phyloP scores from a whole-genome alignment of 768 basidiomycete species.

The Xanthoconium stramineum region DNA sequence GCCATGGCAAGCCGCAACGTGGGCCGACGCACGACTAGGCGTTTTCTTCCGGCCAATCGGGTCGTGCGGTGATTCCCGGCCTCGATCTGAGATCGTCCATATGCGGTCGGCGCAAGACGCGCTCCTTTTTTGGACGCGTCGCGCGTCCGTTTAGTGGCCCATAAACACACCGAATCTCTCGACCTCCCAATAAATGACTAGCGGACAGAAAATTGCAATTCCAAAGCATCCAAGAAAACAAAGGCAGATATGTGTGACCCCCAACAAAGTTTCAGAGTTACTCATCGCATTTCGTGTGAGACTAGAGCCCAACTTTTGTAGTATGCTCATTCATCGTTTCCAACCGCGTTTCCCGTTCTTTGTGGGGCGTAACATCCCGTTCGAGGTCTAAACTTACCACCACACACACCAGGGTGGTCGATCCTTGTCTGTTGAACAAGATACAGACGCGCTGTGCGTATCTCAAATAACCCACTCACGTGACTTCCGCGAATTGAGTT shows the following conservation, averaged over 20 bases:
- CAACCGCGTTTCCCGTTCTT: conserved; percentile 18
- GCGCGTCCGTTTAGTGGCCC: conserved; percentile 21
- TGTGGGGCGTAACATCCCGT: conserved; percentile 11
- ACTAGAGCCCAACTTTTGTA: conserved; percentile 17
- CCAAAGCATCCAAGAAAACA: conserved; percentile 16
- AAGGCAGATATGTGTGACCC: conserved; percentile 13
- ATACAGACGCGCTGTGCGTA: conserved; percentile 19
- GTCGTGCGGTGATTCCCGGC: conserved; percentile 11
- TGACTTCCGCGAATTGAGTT: conserved; percentile 39
- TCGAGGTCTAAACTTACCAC: neutral
- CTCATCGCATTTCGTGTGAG: conserved; percentile 15
- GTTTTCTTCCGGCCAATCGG: conserved; percentile 14
- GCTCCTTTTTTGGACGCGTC: conserved; percentile 38
- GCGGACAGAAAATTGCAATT: conserved; percentile 28
- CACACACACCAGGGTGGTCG: neutral
- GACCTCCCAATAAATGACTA: conserved; percentile 26
- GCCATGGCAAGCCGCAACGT: conserved; percentile 34
- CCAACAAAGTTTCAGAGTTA: conserved; percentile 16
- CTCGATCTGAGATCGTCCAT: conserved; percentile 34
- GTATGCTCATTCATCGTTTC: neutral
- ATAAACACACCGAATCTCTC: conserved; percentile 30
- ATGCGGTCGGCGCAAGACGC: conserved; percentile 38
- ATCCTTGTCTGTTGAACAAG: conserved; percentile 5
- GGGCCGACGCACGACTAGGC: too few relatives aligned
- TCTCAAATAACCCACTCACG: conserved; percentile 34